These are phyloP conservation scores for Capronia epimyces DNA, from an alignment of 2,329 filamentous ascomycete genomes.

Conservation along the genomic window DNA sequence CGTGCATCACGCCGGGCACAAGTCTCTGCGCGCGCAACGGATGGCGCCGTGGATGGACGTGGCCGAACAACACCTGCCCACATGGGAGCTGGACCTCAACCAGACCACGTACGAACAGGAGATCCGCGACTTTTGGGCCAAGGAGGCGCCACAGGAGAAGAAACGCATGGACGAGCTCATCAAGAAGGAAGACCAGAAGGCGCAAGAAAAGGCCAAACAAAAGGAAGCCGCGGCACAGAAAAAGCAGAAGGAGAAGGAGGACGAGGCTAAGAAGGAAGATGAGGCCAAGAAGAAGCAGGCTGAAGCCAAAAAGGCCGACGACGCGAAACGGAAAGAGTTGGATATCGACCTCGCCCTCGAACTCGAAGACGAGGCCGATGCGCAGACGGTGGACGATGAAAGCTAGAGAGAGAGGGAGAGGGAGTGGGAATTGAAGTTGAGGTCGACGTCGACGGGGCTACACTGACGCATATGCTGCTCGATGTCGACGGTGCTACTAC, in stretches of 20 bases:
- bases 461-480: too few species aligned
- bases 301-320: neutral
- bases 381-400: too few species aligned
- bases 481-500: too few species aligned
- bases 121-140: conserved; percentile 34
- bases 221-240: neutral
- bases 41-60: conserved; percentile 33
- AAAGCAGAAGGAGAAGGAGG: neutral
- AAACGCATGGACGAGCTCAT: conserved; percentile 11
- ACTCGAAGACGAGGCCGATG: neutral
- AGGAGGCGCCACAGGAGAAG: conserved; percentile 9
- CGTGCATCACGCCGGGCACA: conserved; percentile 33
- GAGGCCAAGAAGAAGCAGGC: neutral
- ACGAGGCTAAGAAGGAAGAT: neutral
- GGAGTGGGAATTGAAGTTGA: too few species aligned
- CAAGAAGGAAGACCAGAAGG: conserved; percentile 4
- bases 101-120: conserved; percentile 28
- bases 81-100: conserved; percentile 25
- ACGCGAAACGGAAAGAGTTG: neutral
- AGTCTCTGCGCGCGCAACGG: conserved; percentile 29
- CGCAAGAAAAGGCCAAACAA: neutral
- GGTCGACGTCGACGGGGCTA: too few species aligned
- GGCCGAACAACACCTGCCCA: conserved; percentile 28
- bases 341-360: too few species aligned
- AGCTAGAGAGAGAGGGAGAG: too few species aligned